Evolutionary conservation across 768 basidiomycete genomes (phyloP).

Genomic region (Lactarius sp.): DNA sequence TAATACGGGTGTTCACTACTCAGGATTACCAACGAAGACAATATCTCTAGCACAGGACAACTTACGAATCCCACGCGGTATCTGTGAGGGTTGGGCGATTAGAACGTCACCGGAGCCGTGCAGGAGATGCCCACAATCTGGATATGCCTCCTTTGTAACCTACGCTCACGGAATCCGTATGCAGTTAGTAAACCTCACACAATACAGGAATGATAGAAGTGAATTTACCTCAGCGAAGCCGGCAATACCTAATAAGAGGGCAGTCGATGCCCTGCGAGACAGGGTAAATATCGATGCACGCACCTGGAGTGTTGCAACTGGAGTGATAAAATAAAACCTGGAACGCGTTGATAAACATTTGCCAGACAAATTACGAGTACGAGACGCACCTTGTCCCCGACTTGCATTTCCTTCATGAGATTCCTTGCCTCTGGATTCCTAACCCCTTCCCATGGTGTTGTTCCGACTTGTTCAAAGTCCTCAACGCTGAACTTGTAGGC

Average conservation of each 20-base stretch:
- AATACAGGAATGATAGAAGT: neutral
- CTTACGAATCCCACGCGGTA: slow-evolving; percentile 86
- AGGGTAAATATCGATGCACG: slow-evolving; percentile 20
- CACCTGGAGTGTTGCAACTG: slow-evolving; percentile 79
- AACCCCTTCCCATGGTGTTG: slow-evolving; percentile 85
- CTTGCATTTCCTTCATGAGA: slow-evolving; percentile 75
- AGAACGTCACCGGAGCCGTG: neutral
- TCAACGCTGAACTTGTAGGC: slow-evolving; percentile 67
- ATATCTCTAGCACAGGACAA: slow-evolving; percentile 23
- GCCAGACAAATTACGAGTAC: neutral
- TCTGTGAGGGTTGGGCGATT: slow-evolving; percentile 41
- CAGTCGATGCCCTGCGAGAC: neutral
- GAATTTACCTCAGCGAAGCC: slow-evolving; percentile 68
- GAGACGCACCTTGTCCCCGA: slow-evolving; percentile 60
- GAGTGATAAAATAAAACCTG: slow-evolving; percentile 86
- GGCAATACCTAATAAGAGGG: slow-evolving; percentile 54
- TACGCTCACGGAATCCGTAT: slow-evolving; percentile 28
- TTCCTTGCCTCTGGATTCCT: slow-evolving; percentile 80
- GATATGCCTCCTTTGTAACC: slow-evolving; percentile 82
- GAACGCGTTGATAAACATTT: neutral
- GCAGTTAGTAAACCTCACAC: neutral
- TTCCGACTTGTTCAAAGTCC: slow-evolving; percentile 68
- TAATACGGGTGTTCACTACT: slow-evolving; percentile 71
- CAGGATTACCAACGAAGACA: neutral
- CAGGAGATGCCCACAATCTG: slow-evolving; percentile 61